These are phyloP conservation scores for Escovopsis weberi DNA, from an alignment of 2,329 filamentous ascomycete genomes.

Conservation along the genomic window DNA sequence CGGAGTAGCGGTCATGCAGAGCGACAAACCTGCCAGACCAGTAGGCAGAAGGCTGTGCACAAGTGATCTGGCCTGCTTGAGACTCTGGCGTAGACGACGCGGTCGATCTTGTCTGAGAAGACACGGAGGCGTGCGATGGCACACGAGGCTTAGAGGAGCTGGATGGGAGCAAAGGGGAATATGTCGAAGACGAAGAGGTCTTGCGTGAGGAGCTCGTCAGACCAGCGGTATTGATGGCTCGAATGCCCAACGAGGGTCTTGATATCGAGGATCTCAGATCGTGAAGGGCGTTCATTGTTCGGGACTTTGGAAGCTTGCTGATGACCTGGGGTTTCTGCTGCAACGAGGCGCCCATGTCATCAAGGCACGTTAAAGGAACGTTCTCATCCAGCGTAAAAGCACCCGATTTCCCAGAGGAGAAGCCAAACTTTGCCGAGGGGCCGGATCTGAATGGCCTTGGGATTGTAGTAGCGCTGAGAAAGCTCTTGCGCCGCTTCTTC, in stretches of 20 bases:
- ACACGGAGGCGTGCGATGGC: conserved; percentile 7
- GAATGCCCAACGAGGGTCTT: conserved; percentile 13
- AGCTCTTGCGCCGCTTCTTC: conserved; percentile 8
- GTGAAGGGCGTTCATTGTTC: conserved; percentile 29
- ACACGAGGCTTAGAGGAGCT: conserved; percentile 9
- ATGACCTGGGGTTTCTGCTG: neutral
- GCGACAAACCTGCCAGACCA: conserved; percentile 49
- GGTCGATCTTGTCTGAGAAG: conserved; percentile 8
- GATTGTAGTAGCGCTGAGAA: conserved; percentile 6
- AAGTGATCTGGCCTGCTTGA: conserved; percentile 20
- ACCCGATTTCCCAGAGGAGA: neutral
- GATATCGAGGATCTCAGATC: conserved; percentile 32
- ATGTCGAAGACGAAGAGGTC: conserved; percentile 10
- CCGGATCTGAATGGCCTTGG: conserved; percentile 5
- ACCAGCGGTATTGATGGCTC: conserved; percentile 6
- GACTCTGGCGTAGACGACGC: conserved; percentile 6
- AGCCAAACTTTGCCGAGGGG: conserved; percentile 7
- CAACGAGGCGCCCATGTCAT: neutral
- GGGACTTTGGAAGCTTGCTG: conserved; percentile 27
- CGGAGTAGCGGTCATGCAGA: conserved; percentile 32
- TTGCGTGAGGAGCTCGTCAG: conserved; percentile 8
- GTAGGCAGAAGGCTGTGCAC: conserved; percentile 34
- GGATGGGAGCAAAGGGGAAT: conserved; percentile 5
- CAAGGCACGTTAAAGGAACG: conserved; percentile 6
- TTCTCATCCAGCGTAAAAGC: conserved; percentile 15